Conservation (phyloP, 169 alveolate genomes). For the Neospora caninum region DNA sequence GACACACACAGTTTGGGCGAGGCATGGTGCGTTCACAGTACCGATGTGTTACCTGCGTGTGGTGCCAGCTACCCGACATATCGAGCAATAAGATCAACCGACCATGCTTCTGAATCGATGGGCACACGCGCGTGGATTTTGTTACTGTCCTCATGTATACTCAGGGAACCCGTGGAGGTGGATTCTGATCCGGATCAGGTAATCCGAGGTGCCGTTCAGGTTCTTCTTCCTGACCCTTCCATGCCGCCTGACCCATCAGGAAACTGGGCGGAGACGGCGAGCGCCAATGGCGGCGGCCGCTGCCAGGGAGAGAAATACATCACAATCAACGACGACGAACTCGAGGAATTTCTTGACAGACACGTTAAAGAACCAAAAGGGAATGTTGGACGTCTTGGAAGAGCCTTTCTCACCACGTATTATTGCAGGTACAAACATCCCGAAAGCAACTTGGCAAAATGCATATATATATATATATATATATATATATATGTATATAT, state of each 20-base stretch:
- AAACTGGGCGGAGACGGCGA: neutral
- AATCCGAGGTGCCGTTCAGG: neutral
- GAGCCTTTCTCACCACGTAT: slow-evolving; percentile 59
- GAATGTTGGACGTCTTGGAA: slow-evolving; percentile 70
- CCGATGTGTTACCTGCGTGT: too few species aligned
- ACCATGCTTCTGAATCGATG: neutral
- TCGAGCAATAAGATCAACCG: too few species aligned
- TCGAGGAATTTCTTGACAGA: slow-evolving; percentile 20
- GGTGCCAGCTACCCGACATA: too few species aligned
- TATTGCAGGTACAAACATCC: slow-evolving; percentile 65
- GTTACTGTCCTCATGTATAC: neutral
- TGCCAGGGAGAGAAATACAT: neutral
- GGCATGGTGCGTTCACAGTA: too few species aligned
- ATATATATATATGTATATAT: too few species aligned
- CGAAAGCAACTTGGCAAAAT: slow-evolving; percentile 1
- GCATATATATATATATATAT: neutral
- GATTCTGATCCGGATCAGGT: neutral
- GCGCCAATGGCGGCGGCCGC: neutral
- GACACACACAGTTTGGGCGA: too few species aligned
- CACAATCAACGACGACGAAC: slow-evolving; percentile 20
- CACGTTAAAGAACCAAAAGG: slow-evolving; percentile 70
- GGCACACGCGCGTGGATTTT: neutral
- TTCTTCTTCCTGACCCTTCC: neutral
- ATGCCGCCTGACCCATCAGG: neutral
- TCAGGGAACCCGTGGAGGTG: neutral